Evolutionary conservation across 352 stramenopile genomes (phyloP).

Genomic region (Phytophthora podocarpi): DNA sequence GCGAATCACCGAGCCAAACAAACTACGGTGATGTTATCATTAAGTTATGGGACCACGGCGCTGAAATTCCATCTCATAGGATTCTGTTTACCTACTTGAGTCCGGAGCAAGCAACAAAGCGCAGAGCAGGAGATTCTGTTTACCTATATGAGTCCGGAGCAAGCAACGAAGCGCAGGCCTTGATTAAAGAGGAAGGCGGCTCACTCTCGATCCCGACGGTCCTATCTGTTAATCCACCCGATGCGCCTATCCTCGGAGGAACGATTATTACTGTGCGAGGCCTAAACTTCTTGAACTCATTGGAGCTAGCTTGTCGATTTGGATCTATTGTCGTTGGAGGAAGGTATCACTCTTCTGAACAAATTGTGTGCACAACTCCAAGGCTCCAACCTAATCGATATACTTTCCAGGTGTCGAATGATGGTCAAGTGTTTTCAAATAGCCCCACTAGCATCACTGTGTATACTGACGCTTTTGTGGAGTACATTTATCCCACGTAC

Average conservation of each 20-base stretch:
- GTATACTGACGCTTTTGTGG: slow-evolving; percentile 76
- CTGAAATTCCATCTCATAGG: slow-evolving; percentile 41
- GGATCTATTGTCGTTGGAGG: slow-evolving; percentile 54
- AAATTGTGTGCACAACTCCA: slow-evolving; percentile 70
- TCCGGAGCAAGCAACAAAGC: slow-evolving; percentile 14
- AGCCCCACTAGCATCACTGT: slow-evolving; percentile 64
- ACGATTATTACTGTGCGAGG: slow-evolving; percentile 79
- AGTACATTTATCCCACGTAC: slow-evolving; percentile 66
- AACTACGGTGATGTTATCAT: slow-evolving; percentile 45
- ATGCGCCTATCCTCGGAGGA: slow-evolving; percentile 40
- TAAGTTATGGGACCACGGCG: slow-evolving; percentile 43
- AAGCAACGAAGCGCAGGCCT: neutral
- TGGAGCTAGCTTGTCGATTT: slow-evolving; percentile 87
- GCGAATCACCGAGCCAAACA: slow-evolving; percentile 44
- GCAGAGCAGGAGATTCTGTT: slow-evolving; percentile 32
- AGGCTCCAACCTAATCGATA: slow-evolving; percentile 59
- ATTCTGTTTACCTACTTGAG: slow-evolving; percentile 57
- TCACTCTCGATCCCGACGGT: slow-evolving; percentile 18
- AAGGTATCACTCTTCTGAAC: slow-evolving; percentile 49
- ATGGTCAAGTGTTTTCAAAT: slow-evolving; percentile 67
- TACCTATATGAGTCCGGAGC: slow-evolving; percentile 42
- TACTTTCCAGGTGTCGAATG: slow-evolving; percentile 81
- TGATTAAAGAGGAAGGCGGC: neutral
- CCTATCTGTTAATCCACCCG: slow-evolving; percentile 21
- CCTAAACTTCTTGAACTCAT: slow-evolving; percentile 73